Conservation (phyloP, 805 yeast species). For the Torulaspora franciscae region DNA sequence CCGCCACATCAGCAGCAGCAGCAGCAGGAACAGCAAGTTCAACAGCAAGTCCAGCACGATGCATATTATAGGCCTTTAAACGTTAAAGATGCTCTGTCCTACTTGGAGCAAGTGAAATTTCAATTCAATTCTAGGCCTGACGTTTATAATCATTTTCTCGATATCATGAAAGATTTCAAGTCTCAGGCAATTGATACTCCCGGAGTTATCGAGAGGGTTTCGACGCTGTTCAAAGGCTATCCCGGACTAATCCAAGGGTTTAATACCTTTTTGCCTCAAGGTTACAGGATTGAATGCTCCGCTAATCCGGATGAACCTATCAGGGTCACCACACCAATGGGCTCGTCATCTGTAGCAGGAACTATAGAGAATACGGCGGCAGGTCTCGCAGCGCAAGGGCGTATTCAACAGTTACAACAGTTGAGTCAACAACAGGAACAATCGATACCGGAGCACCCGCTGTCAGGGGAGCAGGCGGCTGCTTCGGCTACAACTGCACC, state of each 20-base stretch:
- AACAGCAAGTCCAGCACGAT: slow-evolving; percentile 17
- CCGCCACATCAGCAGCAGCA: slow-evolving; percentile 21
- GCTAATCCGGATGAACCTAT: slow-evolving; percentile 86
- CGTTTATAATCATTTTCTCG: slow-evolving; percentile 91
- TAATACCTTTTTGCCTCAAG: slow-evolving; percentile 95
- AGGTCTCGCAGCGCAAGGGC: slow-evolving; percentile 3
- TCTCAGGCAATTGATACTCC: slow-evolving; percentile 95
- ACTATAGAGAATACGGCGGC: slow-evolving; percentile 29
- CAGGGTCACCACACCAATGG: slow-evolving; percentile 92
- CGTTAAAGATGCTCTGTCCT: slow-evolving; percentile 92
- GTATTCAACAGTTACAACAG: slow-evolving; percentile 2
- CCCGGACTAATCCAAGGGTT: slow-evolving; percentile 94
- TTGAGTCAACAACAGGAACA: slow-evolving; percentile 44
- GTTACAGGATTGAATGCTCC: slow-evolving; percentile 89
- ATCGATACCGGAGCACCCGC: not conserved
- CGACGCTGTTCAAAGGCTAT: slow-evolving; percentile 85
- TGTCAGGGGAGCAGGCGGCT: not conserved
- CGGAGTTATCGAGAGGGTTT: slow-evolving; percentile 95
- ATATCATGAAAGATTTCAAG: slow-evolving; percentile 98
- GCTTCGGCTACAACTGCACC: not conserved
- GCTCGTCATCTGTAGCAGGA: slow-evolving; percentile 53
- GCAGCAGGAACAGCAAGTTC: slow-evolving; percentile 15
- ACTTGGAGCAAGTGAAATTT: slow-evolving; percentile 90
- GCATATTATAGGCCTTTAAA: slow-evolving; percentile 69
- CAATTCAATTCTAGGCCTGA: slow-evolving; percentile 92